Percentiles rank a stretch among this genome's conserved stretches.
Evolutionary conservation across 257 asterid species (phyloP).

Genomic region (Plantago major): DNA sequence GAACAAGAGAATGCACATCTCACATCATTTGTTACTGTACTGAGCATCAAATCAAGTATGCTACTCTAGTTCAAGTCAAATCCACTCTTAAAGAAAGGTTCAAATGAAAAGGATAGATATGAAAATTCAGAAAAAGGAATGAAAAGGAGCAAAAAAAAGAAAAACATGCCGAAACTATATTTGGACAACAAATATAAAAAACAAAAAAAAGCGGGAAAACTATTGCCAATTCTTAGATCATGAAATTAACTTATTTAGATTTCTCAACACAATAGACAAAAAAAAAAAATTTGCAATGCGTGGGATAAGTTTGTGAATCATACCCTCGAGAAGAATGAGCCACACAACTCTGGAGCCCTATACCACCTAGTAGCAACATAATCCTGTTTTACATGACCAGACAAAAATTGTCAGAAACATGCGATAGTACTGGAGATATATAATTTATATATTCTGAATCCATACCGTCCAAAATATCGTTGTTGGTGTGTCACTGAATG

Average conservation of each 20-base stretch:
- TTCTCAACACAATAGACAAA: background rate
- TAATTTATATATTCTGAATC: conserved; percentile 4
- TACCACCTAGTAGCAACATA: conserved; percentile 98
- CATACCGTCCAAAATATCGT: conserved; percentile 96
- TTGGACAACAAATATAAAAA: too few species aligned
- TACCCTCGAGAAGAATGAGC: conserved; percentile 93
- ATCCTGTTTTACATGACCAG: conserved; percentile 39
- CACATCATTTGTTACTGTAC: too few species aligned
- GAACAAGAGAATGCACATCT: too few species aligned
- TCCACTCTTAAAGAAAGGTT: too few species aligned
- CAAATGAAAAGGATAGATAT: too few species aligned
- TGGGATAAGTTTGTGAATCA: background rate
- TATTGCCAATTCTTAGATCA: background rate
- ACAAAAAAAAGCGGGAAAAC: too few species aligned
- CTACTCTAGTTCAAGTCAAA: too few species aligned
- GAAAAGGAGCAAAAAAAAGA: too few species aligned
- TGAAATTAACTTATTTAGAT: background rate
- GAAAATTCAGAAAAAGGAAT: too few species aligned
- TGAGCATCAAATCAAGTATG: too few species aligned
- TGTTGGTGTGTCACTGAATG: conserved; percentile 84
- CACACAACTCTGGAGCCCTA: conserved; percentile 92
- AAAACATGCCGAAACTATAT: too few species aligned
- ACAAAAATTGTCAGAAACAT: conserved; percentile 8
- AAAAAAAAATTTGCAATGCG: too few species aligned
- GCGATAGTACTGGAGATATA: background rate